These are phyloP conservation scores for Medicago arabica DNA, from an alignment of 306 rosid species.

Conservation along the genomic window DNA sequence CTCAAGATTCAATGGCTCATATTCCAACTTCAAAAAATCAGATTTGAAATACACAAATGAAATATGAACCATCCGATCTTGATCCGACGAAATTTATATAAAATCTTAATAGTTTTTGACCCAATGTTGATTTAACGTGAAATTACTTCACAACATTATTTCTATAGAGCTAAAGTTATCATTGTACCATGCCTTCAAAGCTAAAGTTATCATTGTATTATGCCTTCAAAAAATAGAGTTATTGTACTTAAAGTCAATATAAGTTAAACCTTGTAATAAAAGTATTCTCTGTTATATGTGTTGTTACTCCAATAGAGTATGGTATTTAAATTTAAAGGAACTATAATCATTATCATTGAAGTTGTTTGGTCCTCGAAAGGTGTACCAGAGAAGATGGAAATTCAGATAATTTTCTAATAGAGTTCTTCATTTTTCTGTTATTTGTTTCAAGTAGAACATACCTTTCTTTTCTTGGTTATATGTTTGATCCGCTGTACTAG, in stretches of 20 bases:
- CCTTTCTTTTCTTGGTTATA: slow-evolving; percentile 21
- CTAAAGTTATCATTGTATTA: background rate
- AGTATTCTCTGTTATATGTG: background rate
- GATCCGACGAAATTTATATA: background rate
- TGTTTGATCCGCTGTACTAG: slow-evolving; percentile 28
- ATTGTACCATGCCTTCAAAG: too few relatives aligned
- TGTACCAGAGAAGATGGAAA: background rate
- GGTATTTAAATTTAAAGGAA: background rate
- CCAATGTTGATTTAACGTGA: background rate
- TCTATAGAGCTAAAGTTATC: background rate
- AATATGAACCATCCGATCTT: background rate
- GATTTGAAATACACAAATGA: background rate
- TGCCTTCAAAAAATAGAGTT: too few relatives aligned
- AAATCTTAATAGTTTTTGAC: background rate
- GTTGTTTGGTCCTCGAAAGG: slow-evolving; percentile 27
- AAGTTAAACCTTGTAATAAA: slow-evolving; percentile 8
- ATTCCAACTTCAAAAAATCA: background rate
- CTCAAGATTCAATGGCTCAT: background rate
- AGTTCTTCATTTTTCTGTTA: slow-evolving; percentile 18
- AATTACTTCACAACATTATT: slow-evolving; percentile 19
- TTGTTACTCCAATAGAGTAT: background rate
- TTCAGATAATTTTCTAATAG: slow-evolving; percentile 5
- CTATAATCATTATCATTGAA: background rate
- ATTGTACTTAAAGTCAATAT: slow-evolving; percentile 21
- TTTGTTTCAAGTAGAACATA: slow-evolving; percentile 18